Conservation (phyloP, 2,329 filamentous ascomycete genomes). For the Xylariaceae sp. region DNA sequence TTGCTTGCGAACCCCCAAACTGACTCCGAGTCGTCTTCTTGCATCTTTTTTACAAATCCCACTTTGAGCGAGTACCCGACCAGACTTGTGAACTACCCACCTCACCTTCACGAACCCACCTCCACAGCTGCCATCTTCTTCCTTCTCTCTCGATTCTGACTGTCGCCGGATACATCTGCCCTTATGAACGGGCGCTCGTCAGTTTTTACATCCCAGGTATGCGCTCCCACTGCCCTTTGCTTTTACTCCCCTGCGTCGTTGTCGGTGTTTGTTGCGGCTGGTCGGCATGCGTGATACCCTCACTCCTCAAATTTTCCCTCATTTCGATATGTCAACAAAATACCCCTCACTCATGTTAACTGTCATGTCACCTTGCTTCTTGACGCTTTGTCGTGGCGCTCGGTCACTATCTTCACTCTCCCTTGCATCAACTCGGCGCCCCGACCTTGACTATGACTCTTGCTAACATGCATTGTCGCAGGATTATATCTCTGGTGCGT, state of each 20-base stretch:
- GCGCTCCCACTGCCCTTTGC: constrained; percentile 26
- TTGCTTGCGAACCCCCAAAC: constrained; percentile 8
- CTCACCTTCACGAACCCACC: constrained; percentile 12
- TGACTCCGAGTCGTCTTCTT: constrained; percentile 6
- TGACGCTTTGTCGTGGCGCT: not conserved
- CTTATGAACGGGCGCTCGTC: constrained; percentile 83
- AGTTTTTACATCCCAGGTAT: constrained; percentile 82
- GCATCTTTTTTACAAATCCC: constrained; percentile 10
- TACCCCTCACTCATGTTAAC: not conserved
- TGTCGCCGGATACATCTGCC: constrained; percentile 46
- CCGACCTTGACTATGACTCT: constrained; percentile 13
- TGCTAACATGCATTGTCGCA: constrained; percentile 43
- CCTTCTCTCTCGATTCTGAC: constrained; percentile 22
- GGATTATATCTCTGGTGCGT: constrained; percentile 73
- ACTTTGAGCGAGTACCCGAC: not conserved
- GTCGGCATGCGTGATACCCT: constrained; percentile 21
- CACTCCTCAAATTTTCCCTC: constrained; percentile 13
- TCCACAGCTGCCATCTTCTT: constrained; percentile 13
- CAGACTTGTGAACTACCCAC: not conserved
- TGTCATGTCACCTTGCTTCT: not conserved
- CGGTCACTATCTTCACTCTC: not conserved
- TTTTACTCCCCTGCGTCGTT: not conserved
- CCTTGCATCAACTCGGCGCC: not conserved
- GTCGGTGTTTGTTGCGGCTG: not conserved
- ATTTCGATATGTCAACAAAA: not conserved